Base-by-base conservation (phyloP, 2,329 filamentous ascomycete species). In the Corniculantispora saksenae region DNA sequence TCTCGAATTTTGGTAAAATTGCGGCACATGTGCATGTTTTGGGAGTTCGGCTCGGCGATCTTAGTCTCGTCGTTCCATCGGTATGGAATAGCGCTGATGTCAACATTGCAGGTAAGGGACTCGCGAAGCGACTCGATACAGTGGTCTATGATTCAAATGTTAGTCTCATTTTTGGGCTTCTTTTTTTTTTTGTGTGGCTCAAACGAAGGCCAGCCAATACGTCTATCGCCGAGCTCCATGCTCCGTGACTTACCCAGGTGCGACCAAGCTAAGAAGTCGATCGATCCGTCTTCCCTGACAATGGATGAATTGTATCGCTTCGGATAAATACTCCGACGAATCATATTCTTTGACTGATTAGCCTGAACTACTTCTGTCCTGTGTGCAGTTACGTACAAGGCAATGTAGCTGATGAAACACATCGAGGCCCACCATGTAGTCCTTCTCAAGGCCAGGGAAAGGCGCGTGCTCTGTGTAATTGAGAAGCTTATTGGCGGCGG, bases 391-490 rank as follows among this genome's bases (percentile, higher is more conserved):
- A 48, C 63, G 12, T 29, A 66, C 66, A 13, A 67, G 48, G 29
- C 66, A 67, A n/a, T 65, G 58, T 5, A 67, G 17, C 17, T 67
- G 57, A 29, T 67, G 63, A 27, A 67, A 67, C 7, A 67, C 63
- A 21, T 63, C 66, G 10, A 67, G 63, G 15, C 65, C 57, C 15
- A 67, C 29, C 3, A 65, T 12, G 38, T 67, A 65, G 32, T 67
- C 65, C 2, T 54, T n/a, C 58, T 64, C 58, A n/a, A 45, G 17
- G 21, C 62, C 62, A 5, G 9, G 5, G 1, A 60, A 9, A 8
- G 65, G 45, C 19, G 61, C 32, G 5, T 59, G 57, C 51, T 64
- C 61, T 12, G 62, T 56, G 19, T 32, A 35, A 53, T 67, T 58
- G 17, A 62, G 17, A 2, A 67, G 62, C 25, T 48, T 32, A 6